phyloP scores from a whole-genome alignment of 805 yeast species.

The Zygosaccharomyces pseudorouxii region DNA sequence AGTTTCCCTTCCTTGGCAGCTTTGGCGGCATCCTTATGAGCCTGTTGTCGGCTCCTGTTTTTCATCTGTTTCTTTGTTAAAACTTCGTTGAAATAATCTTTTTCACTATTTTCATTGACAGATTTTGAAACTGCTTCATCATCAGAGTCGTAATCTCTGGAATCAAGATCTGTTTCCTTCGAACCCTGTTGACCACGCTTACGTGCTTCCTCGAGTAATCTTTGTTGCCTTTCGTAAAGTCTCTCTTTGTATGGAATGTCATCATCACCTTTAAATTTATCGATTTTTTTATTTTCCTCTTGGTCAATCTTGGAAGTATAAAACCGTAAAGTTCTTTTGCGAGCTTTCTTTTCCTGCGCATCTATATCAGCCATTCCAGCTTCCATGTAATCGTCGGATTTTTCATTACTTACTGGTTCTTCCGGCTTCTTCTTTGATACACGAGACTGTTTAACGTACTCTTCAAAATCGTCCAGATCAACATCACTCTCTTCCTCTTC shows the following conservation, averaged over 20 bases:
- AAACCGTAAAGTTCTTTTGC: constrained; percentile 82
- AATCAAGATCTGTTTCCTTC: constrained; percentile 55
- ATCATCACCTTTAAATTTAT: constrained; percentile 69
- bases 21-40: constrained; percentile 64
- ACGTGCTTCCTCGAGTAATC: constrained; percentile 83
- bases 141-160: constrained; percentile 44
- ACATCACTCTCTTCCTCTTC: constrained; percentile 27
- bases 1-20: constrained; percentile 85
- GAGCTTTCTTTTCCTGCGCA: constrained; percentile 74
- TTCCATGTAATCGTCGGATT: constrained; percentile 58
- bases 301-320: constrained; percentile 96
- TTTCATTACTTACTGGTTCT: constrained; percentile 19
- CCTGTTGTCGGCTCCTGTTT: constrained; percentile 51
- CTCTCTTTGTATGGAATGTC: constrained; percentile 92
- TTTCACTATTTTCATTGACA: constrained; percentile 45
- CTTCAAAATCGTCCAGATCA: constrained; percentile 41
- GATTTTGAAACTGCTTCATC: constrained; percentile 43
- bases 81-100: constrained; percentile 55
- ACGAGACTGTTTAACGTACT: constrained; percentile 53
- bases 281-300: constrained; percentile 57
- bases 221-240: constrained; percentile 81
- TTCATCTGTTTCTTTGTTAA: constrained; percentile 44
- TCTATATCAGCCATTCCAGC: constrained; percentile 75
- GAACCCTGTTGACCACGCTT: constrained; percentile 64
- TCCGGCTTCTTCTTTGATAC: constrained; percentile 39